phyloP scores from a whole-genome alignment of 495 filamentous ascomycete genomes.

The Aspergillus saccharolyticus region DNA sequence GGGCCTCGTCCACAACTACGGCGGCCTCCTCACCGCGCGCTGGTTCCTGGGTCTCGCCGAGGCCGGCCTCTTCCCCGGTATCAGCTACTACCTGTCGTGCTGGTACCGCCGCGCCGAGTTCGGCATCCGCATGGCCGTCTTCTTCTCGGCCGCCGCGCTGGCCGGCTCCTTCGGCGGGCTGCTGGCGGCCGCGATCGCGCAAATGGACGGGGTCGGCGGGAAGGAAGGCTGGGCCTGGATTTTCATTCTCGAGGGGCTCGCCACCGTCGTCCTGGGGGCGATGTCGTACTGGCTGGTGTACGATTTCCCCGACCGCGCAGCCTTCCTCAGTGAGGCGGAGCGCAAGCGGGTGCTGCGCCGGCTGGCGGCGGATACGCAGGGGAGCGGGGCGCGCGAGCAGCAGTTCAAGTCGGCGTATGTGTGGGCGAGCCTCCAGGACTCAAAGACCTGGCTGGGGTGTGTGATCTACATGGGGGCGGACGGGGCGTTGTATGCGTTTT shows the following conservation, averaged over 20 bases:
- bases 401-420: slow-evolving; percentile 71
- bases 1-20: slow-evolving; percentile 75
- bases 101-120: slow-evolving; percentile 84
- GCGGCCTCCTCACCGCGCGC: slow-evolving; percentile 70
- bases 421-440: slow-evolving; percentile 72
- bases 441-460: slow-evolving; percentile 79
- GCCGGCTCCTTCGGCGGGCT: slow-evolving; percentile 65
- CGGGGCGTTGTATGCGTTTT: slow-evolving; percentile 79
- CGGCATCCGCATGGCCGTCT: slow-evolving; percentile 73
- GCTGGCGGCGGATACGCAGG: slow-evolving; percentile 70
- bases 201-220: slow-evolving; percentile 58
- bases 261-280: slow-evolving; percentile 60
- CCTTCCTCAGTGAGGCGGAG: slow-evolving; percentile 69
- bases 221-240: slow-evolving; percentile 70
- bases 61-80: slow-evolving; percentile 80
- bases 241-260: slow-evolving; percentile 58
- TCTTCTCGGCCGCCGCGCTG: slow-evolving; percentile 62
- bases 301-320: slow-evolving; percentile 82
- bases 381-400: slow-evolving; percentile 68
- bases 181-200: slow-evolving; percentile 58
- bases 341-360: slow-evolving; percentile 68
- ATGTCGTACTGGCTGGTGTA: slow-evolving; percentile 79
- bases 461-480: slow-evolving; percentile 73
- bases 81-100: slow-evolving; percentile 84
- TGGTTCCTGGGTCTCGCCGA: slow-evolving; percentile 84